Percentiles rank a stretch among this genome's conserved stretches.
Evolutionary conservation across 2,329 filamentous ascomycete genomes (phyloP).

Genomic region (Exophiala sideris): DNA sequence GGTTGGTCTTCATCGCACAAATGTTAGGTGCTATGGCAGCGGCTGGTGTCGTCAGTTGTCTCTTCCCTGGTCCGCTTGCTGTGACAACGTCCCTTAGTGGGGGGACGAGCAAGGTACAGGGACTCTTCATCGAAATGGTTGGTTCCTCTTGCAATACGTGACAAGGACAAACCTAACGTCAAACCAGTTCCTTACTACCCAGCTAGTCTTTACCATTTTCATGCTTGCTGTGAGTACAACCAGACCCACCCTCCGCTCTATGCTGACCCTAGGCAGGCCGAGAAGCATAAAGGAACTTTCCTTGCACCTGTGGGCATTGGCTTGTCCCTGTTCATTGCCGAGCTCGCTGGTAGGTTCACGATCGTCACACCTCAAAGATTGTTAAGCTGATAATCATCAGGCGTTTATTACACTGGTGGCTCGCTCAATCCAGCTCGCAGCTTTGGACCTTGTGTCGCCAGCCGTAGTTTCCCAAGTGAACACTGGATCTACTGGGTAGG

Average conservation of each 20-base stretch:
- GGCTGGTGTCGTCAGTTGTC: slow-evolving; percentile 54
- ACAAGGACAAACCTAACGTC: background rate
- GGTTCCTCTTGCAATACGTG: background rate
- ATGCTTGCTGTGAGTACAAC: slow-evolving; percentile 57
- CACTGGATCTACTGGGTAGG: slow-evolving; percentile 53
- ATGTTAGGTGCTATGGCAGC: slow-evolving; percentile 58
- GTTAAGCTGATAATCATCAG: slow-evolving; percentile 27
- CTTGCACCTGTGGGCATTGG: slow-evolving; percentile 71
- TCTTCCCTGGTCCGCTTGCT: slow-evolving; percentile 57
- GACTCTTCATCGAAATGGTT: slow-evolving; percentile 62
- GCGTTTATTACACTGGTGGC: slow-evolving; percentile 48
- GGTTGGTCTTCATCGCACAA: slow-evolving; percentile 55
- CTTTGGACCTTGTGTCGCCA: slow-evolving; percentile 47
- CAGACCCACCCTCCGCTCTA: background rate
- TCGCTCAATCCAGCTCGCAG: slow-evolving; percentile 49
- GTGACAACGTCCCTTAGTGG: slow-evolving; percentile 56
- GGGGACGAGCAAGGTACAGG: slow-evolving; percentile 53
- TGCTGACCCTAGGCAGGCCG: slow-evolving; percentile 31
- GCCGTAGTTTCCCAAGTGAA: slow-evolving; percentile 39
- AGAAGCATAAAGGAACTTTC: slow-evolving; percentile 71
- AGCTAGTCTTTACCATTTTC: slow-evolving; percentile 63
- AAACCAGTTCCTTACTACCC: slow-evolving; percentile 54
- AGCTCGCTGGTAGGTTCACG: slow-evolving; percentile 43
- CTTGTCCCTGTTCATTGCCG: slow-evolving; percentile 63
- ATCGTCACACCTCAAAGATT: background rate